phyloP scores from a whole-genome alignment of 1,284 basidiomycete genomes.

The Rhodotorula sp. region DNA sequence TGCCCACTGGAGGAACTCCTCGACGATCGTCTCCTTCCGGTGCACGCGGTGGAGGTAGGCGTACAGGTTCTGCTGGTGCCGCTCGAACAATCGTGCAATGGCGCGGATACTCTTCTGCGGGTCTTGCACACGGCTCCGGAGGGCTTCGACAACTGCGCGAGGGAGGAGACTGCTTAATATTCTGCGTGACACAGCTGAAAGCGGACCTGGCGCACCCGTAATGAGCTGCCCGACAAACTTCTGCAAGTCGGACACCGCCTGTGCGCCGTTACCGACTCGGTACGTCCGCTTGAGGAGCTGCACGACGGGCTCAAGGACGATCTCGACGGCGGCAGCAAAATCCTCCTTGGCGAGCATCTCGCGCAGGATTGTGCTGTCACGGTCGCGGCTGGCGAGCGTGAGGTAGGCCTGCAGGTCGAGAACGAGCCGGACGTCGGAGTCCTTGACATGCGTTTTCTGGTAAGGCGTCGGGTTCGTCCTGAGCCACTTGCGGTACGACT shows the following conservation, averaged over 20 bases:
- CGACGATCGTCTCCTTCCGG: constrained; percentile 41
- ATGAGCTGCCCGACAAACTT: constrained; percentile 42
- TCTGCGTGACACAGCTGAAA: neutral
- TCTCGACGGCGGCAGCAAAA: constrained; percentile 36
- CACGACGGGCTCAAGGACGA: constrained; percentile 36
- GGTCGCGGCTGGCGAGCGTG: constrained; percentile 35
- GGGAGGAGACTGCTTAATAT: neutral
- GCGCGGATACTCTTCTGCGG: constrained; percentile 81
- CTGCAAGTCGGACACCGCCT: constrained; percentile 36
- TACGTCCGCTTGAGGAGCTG: constrained; percentile 39
- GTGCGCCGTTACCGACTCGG: constrained; percentile 32
- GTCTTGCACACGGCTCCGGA: constrained; percentile 55
- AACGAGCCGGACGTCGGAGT: constrained; percentile 41
- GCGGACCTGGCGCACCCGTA: constrained; percentile 22
- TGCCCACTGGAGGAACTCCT: constrained; percentile 43
- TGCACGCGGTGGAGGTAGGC: constrained; percentile 96
- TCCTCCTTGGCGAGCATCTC: constrained; percentile 39
- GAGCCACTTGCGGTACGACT: constrained; percentile 32
- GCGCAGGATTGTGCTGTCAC: constrained; percentile 38
- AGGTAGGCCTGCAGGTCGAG: constrained; percentile 43
- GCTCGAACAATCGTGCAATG: constrained; percentile 85
- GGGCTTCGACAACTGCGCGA: constrained; percentile 28
- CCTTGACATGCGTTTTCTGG: constrained; percentile 34
- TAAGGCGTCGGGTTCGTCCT: constrained; percentile 35
- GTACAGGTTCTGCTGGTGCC: constrained; percentile 94